A percentile compares a stretch with the other conserved stretches of the same genome.
Evolutionary conservation across 768 basidiomycete species (phyloP).

Genomic region (Trichaptum fuscoviolaceum): DNA sequence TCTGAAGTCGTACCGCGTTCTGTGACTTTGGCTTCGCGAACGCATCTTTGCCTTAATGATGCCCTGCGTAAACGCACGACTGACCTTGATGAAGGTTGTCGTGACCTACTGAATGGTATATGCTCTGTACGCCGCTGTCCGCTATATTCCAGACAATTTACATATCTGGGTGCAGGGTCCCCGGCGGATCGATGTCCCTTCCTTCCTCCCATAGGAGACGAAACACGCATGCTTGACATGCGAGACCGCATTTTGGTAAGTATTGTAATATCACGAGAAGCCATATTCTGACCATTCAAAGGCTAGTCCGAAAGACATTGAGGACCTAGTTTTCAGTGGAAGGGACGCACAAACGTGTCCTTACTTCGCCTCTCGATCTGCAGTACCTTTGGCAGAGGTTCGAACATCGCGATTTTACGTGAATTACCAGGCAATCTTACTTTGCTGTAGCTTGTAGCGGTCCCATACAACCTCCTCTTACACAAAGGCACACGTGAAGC

Average conservation of each 20-base stretch:
- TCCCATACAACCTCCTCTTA: slow-evolving; percentile 91
- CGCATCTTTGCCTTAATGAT: slow-evolving; percentile 91
- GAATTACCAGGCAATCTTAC: slow-evolving; percentile 1
- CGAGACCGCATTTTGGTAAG: slow-evolving; percentile 81
- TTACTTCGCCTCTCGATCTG: slow-evolving; percentile 86
- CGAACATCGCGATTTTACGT: slow-evolving; percentile 11
- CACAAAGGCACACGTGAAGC: slow-evolving; percentile 81
- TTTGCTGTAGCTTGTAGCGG: slow-evolving; percentile 63
- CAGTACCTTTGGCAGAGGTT: slow-evolving; percentile 89
- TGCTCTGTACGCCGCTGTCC: slow-evolving; percentile 11
- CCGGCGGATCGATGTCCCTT: slow-evolving; percentile 68
- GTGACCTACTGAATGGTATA: slow-evolving; percentile 70
- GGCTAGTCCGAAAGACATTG: slow-evolving; percentile 91
- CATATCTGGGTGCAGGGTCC: slow-evolving; percentile 37
- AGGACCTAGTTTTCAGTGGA: slow-evolving; percentile 79
- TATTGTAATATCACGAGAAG: slow-evolving; percentile 9
- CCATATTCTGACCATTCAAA: slow-evolving; percentile 23
- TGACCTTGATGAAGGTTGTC: slow-evolving; percentile 85
- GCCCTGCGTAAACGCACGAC: slow-evolving; percentile 52
- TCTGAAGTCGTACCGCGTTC: slow-evolving; percentile 38
- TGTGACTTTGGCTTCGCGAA: slow-evolving; percentile 86
- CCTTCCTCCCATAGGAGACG: slow-evolving; percentile 68
- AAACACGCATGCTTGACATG: slow-evolving; percentile 68
- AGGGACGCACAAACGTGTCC: slow-evolving; percentile 71
- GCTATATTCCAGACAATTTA: not conserved